Percentiles rank a stretch among this genome's conserved stretches.
phyloP scores from a whole-genome alignment of 2,329 filamentous ascomycete genomes.

The Neonectria magnoliae region DNA sequence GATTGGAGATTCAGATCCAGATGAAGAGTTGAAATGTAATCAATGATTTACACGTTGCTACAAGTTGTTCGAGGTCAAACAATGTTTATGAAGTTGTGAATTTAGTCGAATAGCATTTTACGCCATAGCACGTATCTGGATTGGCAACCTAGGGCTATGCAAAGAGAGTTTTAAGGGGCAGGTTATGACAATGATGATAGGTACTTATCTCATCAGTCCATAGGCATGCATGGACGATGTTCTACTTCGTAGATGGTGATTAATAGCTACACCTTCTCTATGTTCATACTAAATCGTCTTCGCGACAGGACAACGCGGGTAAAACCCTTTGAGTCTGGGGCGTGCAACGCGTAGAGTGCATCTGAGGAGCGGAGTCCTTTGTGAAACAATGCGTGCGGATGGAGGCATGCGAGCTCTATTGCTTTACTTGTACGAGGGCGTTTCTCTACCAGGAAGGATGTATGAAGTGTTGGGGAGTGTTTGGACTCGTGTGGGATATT shows the following conservation, averaged over 20 bases:
- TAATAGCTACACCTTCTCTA: too few species aligned
- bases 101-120: neutral
- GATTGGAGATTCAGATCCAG: constrained; percentile 33
- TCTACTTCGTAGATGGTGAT: too few species aligned
- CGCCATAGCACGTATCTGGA: neutral
- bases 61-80: neutral
- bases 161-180: neutral
- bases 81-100: neutral
- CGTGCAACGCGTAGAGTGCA: neutral
- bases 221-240: neutral
- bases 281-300: too few species aligned
- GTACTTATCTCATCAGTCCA: neutral
- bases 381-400: constrained; percentile 11
- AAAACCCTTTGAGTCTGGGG: neutral
- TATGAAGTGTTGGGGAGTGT: neutral
- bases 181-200: neutral
- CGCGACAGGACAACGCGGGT: neutral
- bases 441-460: neutral
- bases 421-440: neutral
- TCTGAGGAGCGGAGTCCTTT: constrained; percentile 1
- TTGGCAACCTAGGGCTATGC: neutral
- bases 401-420: neutral
- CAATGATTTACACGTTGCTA: too few species aligned
- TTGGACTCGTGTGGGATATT: neutral
- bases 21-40: constrained; percentile 4